These are phyloP conservation scores for Neurospora intermedia DNA, from an alignment of 495 filamentous ascomycete genomes.

Conservation along the genomic window DNA sequence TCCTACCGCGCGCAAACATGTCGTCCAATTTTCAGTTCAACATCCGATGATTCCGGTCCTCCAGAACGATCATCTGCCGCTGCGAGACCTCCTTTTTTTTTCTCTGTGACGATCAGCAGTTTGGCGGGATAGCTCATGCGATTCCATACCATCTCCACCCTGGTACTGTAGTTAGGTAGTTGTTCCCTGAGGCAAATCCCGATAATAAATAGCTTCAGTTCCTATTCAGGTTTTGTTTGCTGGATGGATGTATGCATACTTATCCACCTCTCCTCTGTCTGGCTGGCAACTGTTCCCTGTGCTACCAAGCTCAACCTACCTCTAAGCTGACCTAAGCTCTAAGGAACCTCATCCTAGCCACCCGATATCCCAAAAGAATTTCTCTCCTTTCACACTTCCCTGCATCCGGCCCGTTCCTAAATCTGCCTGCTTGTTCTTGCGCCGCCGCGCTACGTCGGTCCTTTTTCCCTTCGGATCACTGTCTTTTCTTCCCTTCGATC, in stretches of 20 bases:
- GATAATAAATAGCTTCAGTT: neutral
- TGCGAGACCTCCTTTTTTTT: neutral
- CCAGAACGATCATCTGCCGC: neutral
- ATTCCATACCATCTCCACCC: neutral
- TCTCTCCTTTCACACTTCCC: neutral
- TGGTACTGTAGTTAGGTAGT: neutral
- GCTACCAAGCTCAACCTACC: neutral
- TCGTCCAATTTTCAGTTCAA: neutral
- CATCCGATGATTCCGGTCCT: neutral
- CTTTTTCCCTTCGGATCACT: neutral
- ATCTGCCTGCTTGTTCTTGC: neutral
- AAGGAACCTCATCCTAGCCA: neutral
- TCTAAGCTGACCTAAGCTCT: neutral
- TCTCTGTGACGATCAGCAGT: neutral
- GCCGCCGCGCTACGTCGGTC: neutral
- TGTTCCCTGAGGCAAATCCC: neutral
- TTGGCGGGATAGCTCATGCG: neutral
- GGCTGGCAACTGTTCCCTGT: neutral
- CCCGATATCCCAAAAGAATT: neutral
- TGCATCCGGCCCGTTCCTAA: neutral
- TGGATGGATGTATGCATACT: neutral
- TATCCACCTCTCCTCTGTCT: neutral
- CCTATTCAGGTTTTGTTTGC: neutral
- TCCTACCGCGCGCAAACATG: neutral
- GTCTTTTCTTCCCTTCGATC: neutral